Evolutionary conservation across 225 moss, liverwort and hornwort genomes (phyloP), one percentile per base, ranked within the genome.

Genomic region (Takakia lepidozioides): DNA sequence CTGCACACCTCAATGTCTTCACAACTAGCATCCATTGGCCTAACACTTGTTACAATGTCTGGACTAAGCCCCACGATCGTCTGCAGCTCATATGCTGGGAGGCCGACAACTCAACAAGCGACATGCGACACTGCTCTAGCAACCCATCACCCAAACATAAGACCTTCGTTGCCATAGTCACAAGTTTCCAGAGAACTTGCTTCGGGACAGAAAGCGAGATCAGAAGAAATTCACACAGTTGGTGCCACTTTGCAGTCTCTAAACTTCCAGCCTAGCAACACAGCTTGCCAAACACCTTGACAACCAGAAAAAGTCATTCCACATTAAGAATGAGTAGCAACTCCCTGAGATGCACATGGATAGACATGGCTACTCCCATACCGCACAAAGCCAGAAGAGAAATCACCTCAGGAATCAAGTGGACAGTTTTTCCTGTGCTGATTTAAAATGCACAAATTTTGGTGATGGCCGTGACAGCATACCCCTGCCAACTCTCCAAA

Each of bases 41-140:
- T 62, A 29, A 81, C 80, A 65, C 51, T 81, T 24, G 48, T 69
- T 52, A 98, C 78, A 3, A 81, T 59, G 23, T 79, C 81, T 19
- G 52, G 66, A 63, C 47, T 65, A 39, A 98, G 87, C 20, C 40
- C 69, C 66, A 98, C 71, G 29, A 98, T 76, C 10, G 78, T 58
- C 62, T 87, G 91, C 47, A 98, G 81, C 66, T 98, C 98, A 57
- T 98, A 98, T 27, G 98, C 91, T 42, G 85, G 23, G 98, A 91
- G 54, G 87, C 76, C 44, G 83, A 73, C 17, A 98, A 83, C 34
- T 80, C 98, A 27, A 91, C 83, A 21, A 91, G 69, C 50, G 91
- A 87, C 21, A 83, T 60, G 48, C 62, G 78, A 58, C 78, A 87
- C 98, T 93, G 76, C 56, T 32, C 32, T 11, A 7, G 17, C 14